Evolutionary conservation across 495 filamentous ascomycete genomes (phyloP), one percentile per base, ranked within the genome.

Genomic region (Neurospora intermedia): DNA sequence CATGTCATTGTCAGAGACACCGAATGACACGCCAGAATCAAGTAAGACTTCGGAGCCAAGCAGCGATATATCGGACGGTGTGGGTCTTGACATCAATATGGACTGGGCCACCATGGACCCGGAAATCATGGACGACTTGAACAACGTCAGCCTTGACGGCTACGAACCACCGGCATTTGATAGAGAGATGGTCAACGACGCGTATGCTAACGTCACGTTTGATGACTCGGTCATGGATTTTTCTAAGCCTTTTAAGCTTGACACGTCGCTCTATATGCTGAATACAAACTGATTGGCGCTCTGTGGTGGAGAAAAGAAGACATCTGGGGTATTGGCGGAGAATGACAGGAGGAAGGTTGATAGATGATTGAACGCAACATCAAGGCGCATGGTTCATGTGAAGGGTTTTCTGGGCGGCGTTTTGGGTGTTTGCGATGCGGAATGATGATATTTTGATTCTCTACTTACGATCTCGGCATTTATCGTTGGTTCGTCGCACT

Each of bases 21-120:
- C 86, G 0, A 87, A 88, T 42, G 86, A 88, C 73, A 88, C 87
- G 11, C 87, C 87, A 8, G 87, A 88, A 70, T 88, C 87, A 10
- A 84, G 83, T 77, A 87, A 87, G 75, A 75, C 78, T 54, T 87
- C 86, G 38, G 87, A 88, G 71, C 84, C 84, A 31, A 88, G 83
- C 69, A 87, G 85, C 75, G 87, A 88, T 70, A 82, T 88, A 38
- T 83, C 84, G 15, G 86, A 88, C 69, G 80, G 79, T 3, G 82
- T 84, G 10, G 75, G 82, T 31, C 79, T 86, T 70, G 84, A 86
- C 38, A 82, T 85, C 35, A 83, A 84, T 40, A 69, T 80, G 13
- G 74, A 71, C 43, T 86, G 83, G 83, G 75, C 82, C 38, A 77
- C 80, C 5, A 80, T 87, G 39, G 83, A 84, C 41, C 73, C 73